Conservation (phyloP, 306 rosid genomes). For the Sechiopsis laciniata region DNA sequence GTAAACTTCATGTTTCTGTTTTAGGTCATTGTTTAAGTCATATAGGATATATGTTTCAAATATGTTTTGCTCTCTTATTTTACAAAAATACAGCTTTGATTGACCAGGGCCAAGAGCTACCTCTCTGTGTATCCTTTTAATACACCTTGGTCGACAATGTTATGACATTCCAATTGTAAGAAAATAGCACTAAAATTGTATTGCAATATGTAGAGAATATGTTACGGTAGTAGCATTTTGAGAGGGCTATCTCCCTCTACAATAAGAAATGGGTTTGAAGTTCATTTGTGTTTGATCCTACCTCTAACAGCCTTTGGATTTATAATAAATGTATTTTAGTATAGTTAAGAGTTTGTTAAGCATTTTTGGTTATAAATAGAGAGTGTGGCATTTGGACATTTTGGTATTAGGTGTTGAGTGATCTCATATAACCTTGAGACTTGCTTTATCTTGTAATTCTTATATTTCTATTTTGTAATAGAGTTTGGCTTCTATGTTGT, state of each 20-base stretch:
- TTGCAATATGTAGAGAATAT: not conserved
- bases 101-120: not conserved
- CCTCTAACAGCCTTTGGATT: too few species aligned
- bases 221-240: not conserved
- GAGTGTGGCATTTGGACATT: too few species aligned
- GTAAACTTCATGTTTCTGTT: not conserved
- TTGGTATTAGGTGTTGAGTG: too few species aligned
- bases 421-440: too few species aligned
- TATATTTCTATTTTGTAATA: too few species aligned
- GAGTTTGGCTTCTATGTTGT: too few species aligned
- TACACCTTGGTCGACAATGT: not conserved
- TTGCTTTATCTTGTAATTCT: too few species aligned
- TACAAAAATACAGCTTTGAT: not conserved
- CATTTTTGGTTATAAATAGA: too few species aligned
- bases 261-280: not conserved
- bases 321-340: too few species aligned
- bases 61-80: not conserved
- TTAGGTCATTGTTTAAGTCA: not conserved
- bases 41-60: not conserved
- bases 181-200: not conserved
- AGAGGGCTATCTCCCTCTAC: not conserved
- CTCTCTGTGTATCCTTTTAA: not conserved
- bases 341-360: too few species aligned
- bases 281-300: too few species aligned
- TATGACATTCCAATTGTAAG: not conserved